Evolutionary conservation across 2,329 filamentous ascomycete genomes (phyloP), one percentile per base, ranked within the genome.

Genomic region (Colletotrichum limetticola): DNA sequence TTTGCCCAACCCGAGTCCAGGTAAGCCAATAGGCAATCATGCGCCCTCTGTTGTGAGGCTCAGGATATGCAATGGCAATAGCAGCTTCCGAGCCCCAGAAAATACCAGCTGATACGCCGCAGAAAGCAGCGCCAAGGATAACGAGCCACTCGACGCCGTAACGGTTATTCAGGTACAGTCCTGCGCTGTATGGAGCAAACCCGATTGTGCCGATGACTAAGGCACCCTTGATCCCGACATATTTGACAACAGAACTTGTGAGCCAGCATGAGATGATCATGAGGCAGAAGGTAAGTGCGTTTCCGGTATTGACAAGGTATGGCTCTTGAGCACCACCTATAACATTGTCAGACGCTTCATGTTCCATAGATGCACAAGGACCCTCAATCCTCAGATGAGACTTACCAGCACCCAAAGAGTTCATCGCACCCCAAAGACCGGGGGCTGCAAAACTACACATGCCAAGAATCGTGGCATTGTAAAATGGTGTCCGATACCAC

Each of bases 271-370:
- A 81, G 37, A 86, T 82, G 5, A 85, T 81, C 85, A 88, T 87
- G 75, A 87, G 83, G 11, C 82, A 84, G 78, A 94, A 94, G 0
- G 92, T 93, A 35, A 94, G 80, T 0, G 92, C 90, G 76, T 95
- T 95, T 9, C 91, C 92, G 0, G 90, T 87, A 76, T 94, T 94
- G 60, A 94, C 90, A 1, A 94, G 85, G 76, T 91, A 87, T 0
- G 92, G 92, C 19, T 87, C 86, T 75, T 91, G 86, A 32, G 89
- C 86, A 5, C 93, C 93, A 56, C 92, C 93, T 83, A 81, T 1
- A 78, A 19, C 79, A 0, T 77, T 80, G 55, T 84, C 80, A 1
- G 81, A 76, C 0, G n/a, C 19, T 52, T 2, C 32, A 35, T 60
- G 3, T 9, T n/a, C 42, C 8, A 4, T 22, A 11, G 32, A 35